phyloP scores from a whole-genome alignment of 805 yeast species.

The Kluyveromyces aestuarii region DNA sequence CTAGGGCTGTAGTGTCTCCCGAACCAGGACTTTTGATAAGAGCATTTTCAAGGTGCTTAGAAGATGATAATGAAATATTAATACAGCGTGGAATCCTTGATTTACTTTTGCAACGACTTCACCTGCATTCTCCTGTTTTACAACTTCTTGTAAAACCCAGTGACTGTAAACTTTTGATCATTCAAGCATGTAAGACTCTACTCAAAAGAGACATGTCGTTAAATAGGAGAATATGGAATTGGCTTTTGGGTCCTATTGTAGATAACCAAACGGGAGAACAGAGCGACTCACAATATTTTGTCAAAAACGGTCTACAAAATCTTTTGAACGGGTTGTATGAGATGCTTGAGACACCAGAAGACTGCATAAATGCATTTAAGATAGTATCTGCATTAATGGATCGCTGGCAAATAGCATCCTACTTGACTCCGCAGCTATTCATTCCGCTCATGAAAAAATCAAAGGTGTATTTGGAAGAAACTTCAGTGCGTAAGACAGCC shows the following conservation, averaged over 20 bases:
- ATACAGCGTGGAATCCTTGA: constrained; percentile 88
- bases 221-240: constrained; percentile 87
- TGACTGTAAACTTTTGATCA: constrained; percentile 51
- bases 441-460: constrained; percentile 53
- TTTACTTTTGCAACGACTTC: constrained; percentile 56
- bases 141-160: constrained; percentile 36
- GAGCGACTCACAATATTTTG: constrained; percentile 39
- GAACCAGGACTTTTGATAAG: constrained; percentile 73
- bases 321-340: constrained; percentile 46
- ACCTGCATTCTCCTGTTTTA: constrained; percentile 51
- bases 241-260: constrained; percentile 69
- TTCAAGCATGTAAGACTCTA: constrained; percentile 59
- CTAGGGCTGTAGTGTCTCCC: constrained; percentile 56
- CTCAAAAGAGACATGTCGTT: constrained; percentile 86
- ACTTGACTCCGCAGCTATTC: constrained; percentile 61
- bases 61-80: constrained; percentile 53
- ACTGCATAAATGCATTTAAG: constrained; percentile 42
- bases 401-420: constrained; percentile 86
- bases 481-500: constrained; percentile 44
- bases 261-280: constrained; percentile 5
- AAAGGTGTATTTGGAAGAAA: constrained; percentile 21
- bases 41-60: constrained; percentile 62
- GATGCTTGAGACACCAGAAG: constrained; percentile 30
- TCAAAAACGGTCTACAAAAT: constrained; percentile 41
- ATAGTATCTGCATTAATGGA: constrained; percentile 75